These are phyloP conservation scores for Agrostemma githago DNA, from an alignment of 148 eudicot genomes.

Conservation along the genomic window DNA sequence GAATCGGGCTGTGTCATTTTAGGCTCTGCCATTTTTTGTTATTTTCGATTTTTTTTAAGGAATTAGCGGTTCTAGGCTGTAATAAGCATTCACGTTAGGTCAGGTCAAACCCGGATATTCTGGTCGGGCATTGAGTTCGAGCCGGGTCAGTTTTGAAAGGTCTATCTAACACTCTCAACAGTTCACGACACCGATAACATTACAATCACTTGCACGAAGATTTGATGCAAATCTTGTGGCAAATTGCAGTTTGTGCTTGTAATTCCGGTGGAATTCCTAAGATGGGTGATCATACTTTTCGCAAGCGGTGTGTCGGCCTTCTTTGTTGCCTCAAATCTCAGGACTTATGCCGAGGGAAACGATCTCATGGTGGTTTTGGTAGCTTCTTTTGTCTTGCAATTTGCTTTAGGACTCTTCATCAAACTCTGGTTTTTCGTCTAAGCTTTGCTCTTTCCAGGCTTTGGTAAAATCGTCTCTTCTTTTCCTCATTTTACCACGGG, in stretches of 20 bases:
- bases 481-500: constrained; percentile 9
- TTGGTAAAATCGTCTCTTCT: background rate
- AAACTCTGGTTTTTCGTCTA: constrained; percentile 80
- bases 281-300: constrained; percentile 65
- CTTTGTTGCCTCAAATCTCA: constrained; percentile 74
- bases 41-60: too few species aligned
- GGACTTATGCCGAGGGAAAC: constrained; percentile 43
- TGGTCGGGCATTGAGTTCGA: too few species aligned
- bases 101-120: too few species aligned
- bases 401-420: constrained; percentile 75
- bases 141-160: too few species aligned
- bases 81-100: too few species aligned
- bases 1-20: too few species aligned
- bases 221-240: constrained; percentile 8
- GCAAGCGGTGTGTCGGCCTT: constrained; percentile 69
- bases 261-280: constrained; percentile 76
- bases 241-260: constrained; percentile 62
- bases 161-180: too few species aligned
- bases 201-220: background rate
- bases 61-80: too few species aligned
- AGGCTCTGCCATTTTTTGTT: too few species aligned
- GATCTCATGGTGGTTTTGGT: constrained; percentile 53
- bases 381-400: constrained; percentile 78
- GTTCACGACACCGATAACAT: background rate
- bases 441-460: constrained; percentile 12